phyloP scores from a whole-genome alignment of 371 early-diverging fungal genomes.

The Massospora cicadina region DNA sequence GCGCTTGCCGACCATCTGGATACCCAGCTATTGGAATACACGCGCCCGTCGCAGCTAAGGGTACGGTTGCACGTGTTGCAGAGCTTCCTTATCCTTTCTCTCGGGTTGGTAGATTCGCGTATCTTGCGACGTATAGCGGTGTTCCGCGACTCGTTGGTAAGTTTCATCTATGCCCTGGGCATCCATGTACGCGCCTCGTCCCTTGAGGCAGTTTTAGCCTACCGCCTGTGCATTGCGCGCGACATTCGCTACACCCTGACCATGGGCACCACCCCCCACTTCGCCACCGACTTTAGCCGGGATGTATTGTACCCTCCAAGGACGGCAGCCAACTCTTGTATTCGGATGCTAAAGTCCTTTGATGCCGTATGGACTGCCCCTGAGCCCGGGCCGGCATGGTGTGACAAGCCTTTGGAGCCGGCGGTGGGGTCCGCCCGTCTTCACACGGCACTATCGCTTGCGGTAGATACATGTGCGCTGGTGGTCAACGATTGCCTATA shows the following conservation, averaged over 20 bases:
- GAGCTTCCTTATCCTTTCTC: background rate
- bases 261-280: background rate
- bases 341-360: background rate
- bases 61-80: background rate
- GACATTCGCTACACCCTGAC: background rate
- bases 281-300: background rate
- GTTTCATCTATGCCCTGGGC: background rate
- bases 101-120: background rate
- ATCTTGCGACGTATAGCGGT: background rate
- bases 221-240: background rate
- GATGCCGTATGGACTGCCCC: background rate
- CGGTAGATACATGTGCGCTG: background rate
- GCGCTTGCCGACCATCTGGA: background rate
- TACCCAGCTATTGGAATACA: background rate
- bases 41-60: background rate
- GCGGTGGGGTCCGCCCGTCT: background rate
- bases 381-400: background rate
- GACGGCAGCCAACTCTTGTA: background rate
- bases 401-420: background rate
- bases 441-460: background rate
- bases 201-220: background rate
- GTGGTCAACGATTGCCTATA: background rate
- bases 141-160: background rate
- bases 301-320: background rate
- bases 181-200: background rate